Conservation (phyloP, 306 rosid species). For the Vigna angularis region DNA sequence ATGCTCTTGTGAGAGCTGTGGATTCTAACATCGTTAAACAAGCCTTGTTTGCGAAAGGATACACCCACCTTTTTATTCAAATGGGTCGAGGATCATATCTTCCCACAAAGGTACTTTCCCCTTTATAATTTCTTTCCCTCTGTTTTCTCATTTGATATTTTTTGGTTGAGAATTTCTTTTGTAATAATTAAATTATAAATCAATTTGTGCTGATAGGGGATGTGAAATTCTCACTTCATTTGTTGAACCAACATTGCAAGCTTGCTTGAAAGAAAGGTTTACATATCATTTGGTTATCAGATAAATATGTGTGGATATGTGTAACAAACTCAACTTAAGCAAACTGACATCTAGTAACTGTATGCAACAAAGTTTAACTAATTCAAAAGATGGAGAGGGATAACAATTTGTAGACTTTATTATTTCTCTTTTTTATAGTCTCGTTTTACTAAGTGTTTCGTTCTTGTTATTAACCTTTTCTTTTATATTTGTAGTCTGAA, state of each 20-base stretch:
- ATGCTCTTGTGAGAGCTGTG: slow-evolving; percentile 71
- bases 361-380: slow-evolving; percentile 12
- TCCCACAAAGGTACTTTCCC: slow-evolving; percentile 65
- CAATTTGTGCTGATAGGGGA: not conserved
- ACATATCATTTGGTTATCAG: not conserved
- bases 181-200: not conserved
- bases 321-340: slow-evolving; percentile 4
- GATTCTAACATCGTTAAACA: slow-evolving; percentile 58
- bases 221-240: slow-evolving; percentile 5
- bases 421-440: not conserved
- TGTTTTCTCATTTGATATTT: not conserved
- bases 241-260: not conserved
- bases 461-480: not conserved
- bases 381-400: not conserved
- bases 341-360: not conserved
- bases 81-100: slow-evolving; percentile 81
- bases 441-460: not conserved
- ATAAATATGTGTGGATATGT: not conserved
- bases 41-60: slow-evolving; percentile 67
- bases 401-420: not conserved
- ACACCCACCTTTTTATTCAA: slow-evolving; percentile 76
- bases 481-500: slow-evolving; percentile 55
- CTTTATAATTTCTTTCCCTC: not conserved
- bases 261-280: not conserved
- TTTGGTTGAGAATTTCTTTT: not conserved